Percentiles rank a stretch among this genome's conserved stretches.
These are phyloP conservation scores for Linderniella brevidens DNA, from an alignment of 257 asterid genomes.

Conservation along the genomic window DNA sequence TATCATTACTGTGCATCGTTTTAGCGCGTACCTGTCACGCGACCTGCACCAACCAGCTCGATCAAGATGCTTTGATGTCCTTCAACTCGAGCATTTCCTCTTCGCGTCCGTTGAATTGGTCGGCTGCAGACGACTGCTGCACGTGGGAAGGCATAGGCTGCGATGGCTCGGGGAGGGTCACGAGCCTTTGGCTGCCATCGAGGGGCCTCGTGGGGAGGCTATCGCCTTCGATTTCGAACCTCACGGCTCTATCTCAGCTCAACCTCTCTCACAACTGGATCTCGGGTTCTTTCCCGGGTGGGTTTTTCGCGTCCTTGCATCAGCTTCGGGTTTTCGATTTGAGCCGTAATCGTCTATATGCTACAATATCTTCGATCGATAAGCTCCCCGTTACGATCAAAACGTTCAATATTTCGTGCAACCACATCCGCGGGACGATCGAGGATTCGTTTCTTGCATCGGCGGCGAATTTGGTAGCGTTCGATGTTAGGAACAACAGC, in stretches of 20 bases:
- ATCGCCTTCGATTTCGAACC: slow-evolving; percentile 30
- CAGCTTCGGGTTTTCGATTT: slow-evolving; percentile 33
- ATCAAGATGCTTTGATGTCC: slow-evolving; percentile 31
- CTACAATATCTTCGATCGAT: slow-evolving; percentile 20
- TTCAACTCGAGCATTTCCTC: slow-evolving; percentile 26
- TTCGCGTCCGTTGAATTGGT: slow-evolving; percentile 51
- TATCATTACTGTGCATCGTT: slow-evolving; percentile 10
- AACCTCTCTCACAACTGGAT: slow-evolving; percentile 44
- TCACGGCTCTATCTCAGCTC: slow-evolving; percentile 39
- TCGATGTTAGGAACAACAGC: slow-evolving; percentile 71
- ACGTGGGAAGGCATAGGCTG: slow-evolving; percentile 74
- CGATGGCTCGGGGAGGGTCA: slow-evolving; percentile 44
- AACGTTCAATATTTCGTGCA: slow-evolving; percentile 50
- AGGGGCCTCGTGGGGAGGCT: slow-evolving; percentile 42
- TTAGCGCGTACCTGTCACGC: slow-evolving; percentile 22
- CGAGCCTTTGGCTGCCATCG: slow-evolving; percentile 41
- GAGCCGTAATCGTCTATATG: slow-evolving; percentile 56
- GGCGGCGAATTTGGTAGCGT: slow-evolving; percentile 27
- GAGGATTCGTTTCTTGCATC: slow-evolving; percentile 26
- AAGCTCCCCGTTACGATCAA: slow-evolving; percentile 23
- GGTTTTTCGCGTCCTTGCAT: slow-evolving; percentile 27
- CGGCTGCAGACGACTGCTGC: slow-evolving; percentile 48
- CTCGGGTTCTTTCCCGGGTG: slow-evolving; percentile 44
- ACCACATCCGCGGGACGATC: slow-evolving; percentile 44
- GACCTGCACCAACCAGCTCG: slow-evolving; percentile 34